Base-by-base conservation (phyloP, 176 grass and related monocot species). In the Bonia amplexicaulis region DNA sequence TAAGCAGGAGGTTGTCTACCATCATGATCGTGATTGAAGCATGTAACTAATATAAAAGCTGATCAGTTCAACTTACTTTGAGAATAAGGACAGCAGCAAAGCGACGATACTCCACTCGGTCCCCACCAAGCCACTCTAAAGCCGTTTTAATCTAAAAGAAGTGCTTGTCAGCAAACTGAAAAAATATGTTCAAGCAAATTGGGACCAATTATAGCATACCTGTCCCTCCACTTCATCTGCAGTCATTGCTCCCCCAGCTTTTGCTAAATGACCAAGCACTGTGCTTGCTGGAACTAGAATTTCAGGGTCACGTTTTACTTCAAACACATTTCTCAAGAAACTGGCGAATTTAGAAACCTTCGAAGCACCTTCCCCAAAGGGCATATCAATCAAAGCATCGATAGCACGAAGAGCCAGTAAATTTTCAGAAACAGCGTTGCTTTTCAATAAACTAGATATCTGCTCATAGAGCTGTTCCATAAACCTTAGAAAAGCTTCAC, bases 21-120 rank as follows among this genome's bases (percentile, higher is more conserved):
- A 78, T 67, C 57, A 87, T 35, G 12, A 72, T 46, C 39, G n/a
- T 66, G 44, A 57, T 51, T 78, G 42, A 77, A 82, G 76, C 41
- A 73, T 79, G 67, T 41, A 79, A 40, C 20, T 4, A 57, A 45
- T 61, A 66, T n/a, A 73, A 71, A 86, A 72, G 48, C 23, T 74
- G 58, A 62, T 46, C 17, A 59, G 49, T 74, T 83, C 12, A 66
- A 93, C 82, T 87, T 92, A 98, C 96, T 90, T 98, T 98, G 48
- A 98, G 93, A 92, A 98, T 98, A 88, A 98, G 91, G 54, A 98
- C 96, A 74, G 96, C 90, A 70, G 96, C 96, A 93, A 98, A 98
- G 22, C 89, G 91, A 48, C 91, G 96, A 66, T 95, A 98, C 67
- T 98, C 96, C 40, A 98, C 93, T 88, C 96, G 85, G 60, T 98